Conservation (phyloP, 139 green algal species). For the Astrephomene gubernaculifera region DNA sequence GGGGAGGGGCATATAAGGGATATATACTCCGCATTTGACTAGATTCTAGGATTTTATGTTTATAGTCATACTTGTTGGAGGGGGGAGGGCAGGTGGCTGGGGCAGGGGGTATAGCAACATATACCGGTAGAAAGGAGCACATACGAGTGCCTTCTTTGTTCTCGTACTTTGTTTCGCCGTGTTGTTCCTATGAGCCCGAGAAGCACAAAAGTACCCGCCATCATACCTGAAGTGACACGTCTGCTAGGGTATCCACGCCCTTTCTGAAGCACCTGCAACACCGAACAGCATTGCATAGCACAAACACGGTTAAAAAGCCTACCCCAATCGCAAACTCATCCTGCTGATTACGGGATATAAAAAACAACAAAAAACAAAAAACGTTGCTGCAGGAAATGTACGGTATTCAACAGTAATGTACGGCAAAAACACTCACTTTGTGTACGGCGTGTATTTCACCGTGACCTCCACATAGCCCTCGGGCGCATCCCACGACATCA, state of each 20-base stretch:
- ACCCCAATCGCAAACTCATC: background rate
- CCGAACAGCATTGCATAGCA: background rate
- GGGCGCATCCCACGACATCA: background rate
- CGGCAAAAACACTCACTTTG: background rate
- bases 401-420: background rate
- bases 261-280: background rate
- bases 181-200: background rate
- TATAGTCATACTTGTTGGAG: background rate
- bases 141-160: background rate
- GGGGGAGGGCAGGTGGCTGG: background rate
- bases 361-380: background rate
- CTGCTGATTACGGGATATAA: background rate
- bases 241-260: constrained; percentile 14
- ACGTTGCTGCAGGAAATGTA: background rate
- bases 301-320: background rate
- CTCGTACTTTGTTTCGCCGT: background rate
- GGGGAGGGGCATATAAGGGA: background rate
- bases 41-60: background rate
- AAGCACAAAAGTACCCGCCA: background rate
- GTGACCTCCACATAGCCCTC: constrained; percentile 3
- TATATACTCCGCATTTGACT: no score
- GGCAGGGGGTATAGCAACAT: background rate
- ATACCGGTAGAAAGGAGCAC: background rate
- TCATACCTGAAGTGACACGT: constrained; percentile 17
- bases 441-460: constrained; percentile 8